phyloP scores from a whole-genome alignment of 164 flowering plant species.

The Malania oleifera region DNA sequence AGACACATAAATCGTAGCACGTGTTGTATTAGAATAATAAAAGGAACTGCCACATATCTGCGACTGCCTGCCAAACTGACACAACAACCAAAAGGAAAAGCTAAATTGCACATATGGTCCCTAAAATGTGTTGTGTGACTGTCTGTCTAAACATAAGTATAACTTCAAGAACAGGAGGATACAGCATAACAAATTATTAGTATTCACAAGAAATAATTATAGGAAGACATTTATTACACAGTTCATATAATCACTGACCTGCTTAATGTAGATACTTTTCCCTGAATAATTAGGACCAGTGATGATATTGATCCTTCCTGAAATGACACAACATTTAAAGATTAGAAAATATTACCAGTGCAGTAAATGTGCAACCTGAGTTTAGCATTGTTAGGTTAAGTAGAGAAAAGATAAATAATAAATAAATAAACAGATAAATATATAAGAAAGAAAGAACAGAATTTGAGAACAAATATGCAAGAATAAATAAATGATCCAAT shows the following conservation, averaged over 20 bases:
- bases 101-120: too few species aligned
- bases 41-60: neutral
- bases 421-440: too few species aligned
- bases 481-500: neutral
- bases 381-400: too few species aligned
- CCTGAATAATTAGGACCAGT: constrained; percentile 99
- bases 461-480: neutral
- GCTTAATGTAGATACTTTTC: constrained; percentile 91
- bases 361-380: too few species aligned
- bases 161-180: neutral
- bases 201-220: neutral
- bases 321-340: constrained; percentile 12
- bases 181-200: neutral
- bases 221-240: too few species aligned
- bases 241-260: constrained; percentile 34
- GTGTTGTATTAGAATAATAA: neutral
- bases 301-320: constrained; percentile 83
- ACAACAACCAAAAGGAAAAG: too few species aligned
- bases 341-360: neutral
- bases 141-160: too few species aligned
- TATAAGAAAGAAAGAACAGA: neutral
- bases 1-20: neutral
- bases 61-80: too few species aligned
- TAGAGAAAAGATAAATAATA: too few species aligned
- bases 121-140: too few species aligned